Percentiles rank a stretch among this genome's conserved stretches.
Evolutionary conservation across 257 asterid genomes (phyloP).

Genomic region (Fraxinus americana): DNA sequence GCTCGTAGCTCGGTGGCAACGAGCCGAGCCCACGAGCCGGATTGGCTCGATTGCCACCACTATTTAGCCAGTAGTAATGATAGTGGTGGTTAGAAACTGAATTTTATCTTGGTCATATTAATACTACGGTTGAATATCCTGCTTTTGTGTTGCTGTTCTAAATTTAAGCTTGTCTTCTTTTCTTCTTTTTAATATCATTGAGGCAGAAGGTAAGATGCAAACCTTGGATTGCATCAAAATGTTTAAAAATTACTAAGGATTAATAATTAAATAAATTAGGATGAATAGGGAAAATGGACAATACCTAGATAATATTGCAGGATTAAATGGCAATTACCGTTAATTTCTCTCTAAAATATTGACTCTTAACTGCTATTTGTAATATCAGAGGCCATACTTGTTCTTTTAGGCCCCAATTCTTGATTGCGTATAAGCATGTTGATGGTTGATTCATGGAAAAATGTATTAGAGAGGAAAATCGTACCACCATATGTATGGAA

Average conservation of each 20-base stretch:
- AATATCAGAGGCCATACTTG: background rate
- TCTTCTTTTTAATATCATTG: constrained; percentile 6
- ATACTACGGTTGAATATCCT: background rate
- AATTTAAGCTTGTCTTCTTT: background rate
- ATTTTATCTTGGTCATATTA: background rate
- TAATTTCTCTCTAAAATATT: background rate
- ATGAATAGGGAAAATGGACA: background rate
- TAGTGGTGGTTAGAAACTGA: background rate
- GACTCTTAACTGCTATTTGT: background rate
- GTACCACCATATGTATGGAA: background rate
- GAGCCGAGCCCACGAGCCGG: no score
- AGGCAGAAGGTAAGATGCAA: constrained; percentile 8
- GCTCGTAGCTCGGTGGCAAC: no score
- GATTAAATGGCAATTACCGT: background rate
- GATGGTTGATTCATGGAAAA: background rate
- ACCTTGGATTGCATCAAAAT: constrained; percentile 8
- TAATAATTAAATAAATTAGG: background rate
- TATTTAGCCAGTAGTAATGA: background rate
- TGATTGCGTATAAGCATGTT: background rate
- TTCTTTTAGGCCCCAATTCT: background rate
- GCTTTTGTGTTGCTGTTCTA: no score
- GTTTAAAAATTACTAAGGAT: no score
- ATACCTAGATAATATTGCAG: background rate
- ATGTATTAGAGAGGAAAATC: background rate
- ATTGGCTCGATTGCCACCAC: no score